Evolutionary conservation across 108 stramenopile genomes (phyloP), one percentile per base, ranked within the genome.

Genomic region (Pseudonitzschia multistriata): DNA sequence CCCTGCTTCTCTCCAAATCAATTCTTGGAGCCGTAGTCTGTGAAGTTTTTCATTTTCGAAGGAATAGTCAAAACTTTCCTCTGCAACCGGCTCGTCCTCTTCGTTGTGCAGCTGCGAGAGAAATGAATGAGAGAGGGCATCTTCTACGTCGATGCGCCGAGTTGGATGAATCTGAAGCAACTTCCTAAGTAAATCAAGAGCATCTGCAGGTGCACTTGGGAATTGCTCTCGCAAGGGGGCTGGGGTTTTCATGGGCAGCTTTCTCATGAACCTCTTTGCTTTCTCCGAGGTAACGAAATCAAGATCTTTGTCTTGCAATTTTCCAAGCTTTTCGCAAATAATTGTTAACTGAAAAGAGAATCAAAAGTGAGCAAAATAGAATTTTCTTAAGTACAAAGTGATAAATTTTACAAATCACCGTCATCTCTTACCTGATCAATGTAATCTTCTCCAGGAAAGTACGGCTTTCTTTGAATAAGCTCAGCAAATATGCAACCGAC

Each of bases 401-500:
- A 78, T 79, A n/a, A 67, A 50, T n/a, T n/a, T n/a, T n/a, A n/a
- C n/a, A n/a, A n/a, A n/a, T n/a, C n/a, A n/a, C n/a, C n/a, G n/a
- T n/a, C n/a, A n/a, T n/a, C 17, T 77, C 77, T 83, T 91, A 93
- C 92, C 96, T 99, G 99, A 84, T 98, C 96, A 71, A 99, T 98
- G 81, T 99, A 99, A 78, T 99, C 98, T 33, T 99, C 97, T 30
- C 99, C 99, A 5, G 98, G 96, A 77, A 99, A 98, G 62, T 93
- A 91, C 35, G 99, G 97, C 77, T 97, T 97, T 25, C 98, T 72
- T 0, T 81, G 84, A 30, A 99, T 82, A 29, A 99, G 89, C 76
- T 99, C 99, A 37, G 97, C 99, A 71, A 99, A 97, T 64, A 99
- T 98, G 73, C 99, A 99, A 6, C 99, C 99, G 8, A 98, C 97